Evolutionary conservation across 2,329 filamentous ascomycete species (phyloP).

Genomic region (Coleophoma cylindrospora): DNA sequence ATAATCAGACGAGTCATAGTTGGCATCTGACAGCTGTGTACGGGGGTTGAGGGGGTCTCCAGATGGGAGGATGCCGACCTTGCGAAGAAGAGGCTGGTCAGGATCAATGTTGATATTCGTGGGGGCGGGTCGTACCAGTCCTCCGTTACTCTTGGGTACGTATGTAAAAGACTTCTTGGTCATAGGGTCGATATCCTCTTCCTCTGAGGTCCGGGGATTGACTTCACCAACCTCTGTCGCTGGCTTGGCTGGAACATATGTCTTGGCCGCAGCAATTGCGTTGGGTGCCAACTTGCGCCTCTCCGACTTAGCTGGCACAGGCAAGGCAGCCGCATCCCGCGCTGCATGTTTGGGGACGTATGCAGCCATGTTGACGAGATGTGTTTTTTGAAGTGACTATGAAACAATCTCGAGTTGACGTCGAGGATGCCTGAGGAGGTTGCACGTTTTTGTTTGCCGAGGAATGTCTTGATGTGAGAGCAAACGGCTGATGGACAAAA

Average conservation of each 20-base stretch:
- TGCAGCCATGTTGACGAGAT: background rate
- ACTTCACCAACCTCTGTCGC: background rate
- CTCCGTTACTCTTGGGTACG: constrained; percentile 6
- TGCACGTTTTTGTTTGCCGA: too few relatives aligned
- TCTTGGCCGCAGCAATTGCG: background rate
- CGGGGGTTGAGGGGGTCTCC: background rate
- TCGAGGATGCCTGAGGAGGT: too few relatives aligned
- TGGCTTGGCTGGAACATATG: background rate
- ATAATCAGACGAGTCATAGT: background rate
- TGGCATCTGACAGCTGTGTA: background rate
- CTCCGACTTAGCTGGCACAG: background rate
- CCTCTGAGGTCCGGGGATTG: background rate
- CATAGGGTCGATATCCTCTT: background rate
- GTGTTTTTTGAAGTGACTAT: too few relatives aligned
- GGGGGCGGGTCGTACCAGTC: background rate
- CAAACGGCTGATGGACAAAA: too few relatives aligned
- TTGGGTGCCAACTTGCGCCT: background rate
- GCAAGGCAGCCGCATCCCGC: background rate
- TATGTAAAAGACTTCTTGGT: constrained; percentile 2
- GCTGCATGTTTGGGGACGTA: background rate
- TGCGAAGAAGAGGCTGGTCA: background rate
- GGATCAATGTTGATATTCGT: background rate
- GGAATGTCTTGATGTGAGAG: too few relatives aligned
- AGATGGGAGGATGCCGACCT: background rate
- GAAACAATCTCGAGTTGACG: too few relatives aligned